Base-by-base conservation (phyloP, 148 eudicot species). In the Hydrangea macrophylla region DNA sequence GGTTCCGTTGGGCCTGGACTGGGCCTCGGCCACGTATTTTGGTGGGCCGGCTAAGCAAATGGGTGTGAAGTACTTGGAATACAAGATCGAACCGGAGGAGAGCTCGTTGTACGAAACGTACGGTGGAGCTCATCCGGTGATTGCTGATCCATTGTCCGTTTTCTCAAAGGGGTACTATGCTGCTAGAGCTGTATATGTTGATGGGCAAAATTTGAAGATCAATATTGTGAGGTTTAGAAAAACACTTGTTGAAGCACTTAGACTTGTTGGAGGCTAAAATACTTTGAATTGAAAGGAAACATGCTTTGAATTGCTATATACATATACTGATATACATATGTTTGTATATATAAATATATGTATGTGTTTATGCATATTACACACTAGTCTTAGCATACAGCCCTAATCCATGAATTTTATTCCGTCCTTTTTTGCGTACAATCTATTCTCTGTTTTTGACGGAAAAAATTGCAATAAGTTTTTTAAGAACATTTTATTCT, bases 21-120 rank as follows among this genome's bases (percentile, higher is more conserved):
- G 88, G 90, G 73, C 81, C 0, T 73, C 88, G 0, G 28, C 42
- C 3, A 58, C 18, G 13, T 85, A 77, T 58, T 88, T 45, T 23
- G 86, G 80, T 1, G 68, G 55, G n/a, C 88, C 93, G 6, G 78
- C 83, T 1, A 55, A 1, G 2, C 64, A 17, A 3, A 83, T 88
- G 84, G 89, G 88, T 0, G 54, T 85, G 48, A 69, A 76, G 13
- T 85, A 88, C 70, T 26, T 88, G 50, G 79, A 83, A 50, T 88
- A 88, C 60, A 75, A 72, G 61, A 65, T 85, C 58, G 73, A 65
- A 48, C 71, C 87, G 0, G 81, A 74, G 50, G 92, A 88, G 68
- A 88, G 89, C 40, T 81, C 92, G 6, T 77, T 88, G 9, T 58
- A 75, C 7, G 71, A 75, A 9, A 42, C 55, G 9, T 87, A 82